A percentile compares a stretch with the other conserved stretches of the same genome.
Evolutionary conservation across 2,329 filamentous ascomycete genomes (phyloP).

Genomic region (Talaromyces atroroseus): DNA sequence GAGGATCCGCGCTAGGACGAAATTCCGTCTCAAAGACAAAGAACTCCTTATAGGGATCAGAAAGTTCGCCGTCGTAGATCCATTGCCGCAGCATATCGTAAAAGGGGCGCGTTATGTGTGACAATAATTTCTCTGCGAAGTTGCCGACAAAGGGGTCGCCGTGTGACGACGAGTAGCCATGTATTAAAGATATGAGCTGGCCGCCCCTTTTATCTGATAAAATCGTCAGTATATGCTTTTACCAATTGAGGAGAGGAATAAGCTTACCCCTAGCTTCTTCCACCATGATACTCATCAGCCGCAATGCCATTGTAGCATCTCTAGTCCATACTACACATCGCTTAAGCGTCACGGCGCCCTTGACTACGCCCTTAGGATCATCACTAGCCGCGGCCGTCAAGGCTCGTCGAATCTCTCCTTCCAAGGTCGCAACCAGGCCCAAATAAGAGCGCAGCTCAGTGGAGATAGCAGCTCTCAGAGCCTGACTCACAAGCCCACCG

Average conservation of each 20-base stretch:
- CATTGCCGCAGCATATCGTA: constrained; percentile 94
- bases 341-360: constrained; percentile 87
- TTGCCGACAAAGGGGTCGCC: constrained; percentile 90
- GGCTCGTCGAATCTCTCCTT: constrained; percentile 83
- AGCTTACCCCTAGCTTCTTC: constrained; percentile 70
- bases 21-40: constrained; percentile 79
- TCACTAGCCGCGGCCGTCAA: constrained; percentile 58
- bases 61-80: constrained; percentile 97
- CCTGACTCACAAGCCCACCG: constrained; percentile 84
- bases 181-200: constrained; percentile 87
- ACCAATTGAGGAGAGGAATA: not conserved
- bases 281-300: constrained; percentile 88
- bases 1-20: constrained; percentile 45
- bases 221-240: constrained; percentile 10
- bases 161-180: constrained; percentile 86
- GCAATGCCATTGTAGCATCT: constrained; percentile 90
- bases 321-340: constrained; percentile 95
- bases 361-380: constrained; percentile 67
- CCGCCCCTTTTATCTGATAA: constrained; percentile 66
- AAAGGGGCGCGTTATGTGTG: constrained; percentile 85
- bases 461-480: constrained; percentile 78
- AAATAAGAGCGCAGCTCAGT: constrained; percentile 84
- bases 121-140: constrained; percentile 84
- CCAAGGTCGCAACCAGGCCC: constrained; percentile 81
- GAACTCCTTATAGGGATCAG: constrained; percentile 93